Evolutionary conservation across 805 yeast genomes (phyloP), one percentile per base, ranked within the genome.

Genomic region (Candida alai): DNA sequence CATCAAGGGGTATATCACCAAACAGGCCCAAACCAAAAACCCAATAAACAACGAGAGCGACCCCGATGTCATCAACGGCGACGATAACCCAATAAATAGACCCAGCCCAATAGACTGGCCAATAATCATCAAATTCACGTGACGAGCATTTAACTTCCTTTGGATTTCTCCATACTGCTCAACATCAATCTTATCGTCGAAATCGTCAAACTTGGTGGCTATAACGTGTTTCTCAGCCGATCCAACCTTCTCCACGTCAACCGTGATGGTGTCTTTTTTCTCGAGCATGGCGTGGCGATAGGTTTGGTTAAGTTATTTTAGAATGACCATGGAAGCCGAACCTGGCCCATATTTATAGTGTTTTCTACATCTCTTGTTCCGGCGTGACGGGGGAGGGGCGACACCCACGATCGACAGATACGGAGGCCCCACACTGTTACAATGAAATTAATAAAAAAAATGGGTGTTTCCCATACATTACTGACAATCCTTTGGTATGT

Each of bases 91-190:
- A 18, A 62, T 48, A 41, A 54, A 62, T 22, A 62, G 44, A 17
- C 67, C 68, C 2, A 62, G 51, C 9, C 68, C 68, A 21, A 62
- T 52, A 35, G 51, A 38, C 35, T 55, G 62, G 14, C 67, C 65
- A 34, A 62, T 57, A 25, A 57, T 49, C 56, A 62, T 56, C 37
- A 62, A 48, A 16, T 58, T 47, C 9, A 62, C 57, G 42, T 62
- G 68, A 25, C 66, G 50, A 3, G 58, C 44, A 3, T 44, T 41
- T 28, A 60, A 42, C 27, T 48, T 43, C 38, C 67, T 46, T 35
- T 58, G 42, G 6, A 63, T 60, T 21, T 44, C 33, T 15, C 63
- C 64, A 36, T 59, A 56, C 26, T 53, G 52, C 4, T 43, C 51
- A 4, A 44, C 41, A 32, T 60, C 62, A 8, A 52, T 38, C 28